Evolutionary conservation across 2,329 filamentous ascomycete genomes (phyloP), one percentile per base, ranked within the genome.

Genomic region (Aspergillus sp.): DNA sequence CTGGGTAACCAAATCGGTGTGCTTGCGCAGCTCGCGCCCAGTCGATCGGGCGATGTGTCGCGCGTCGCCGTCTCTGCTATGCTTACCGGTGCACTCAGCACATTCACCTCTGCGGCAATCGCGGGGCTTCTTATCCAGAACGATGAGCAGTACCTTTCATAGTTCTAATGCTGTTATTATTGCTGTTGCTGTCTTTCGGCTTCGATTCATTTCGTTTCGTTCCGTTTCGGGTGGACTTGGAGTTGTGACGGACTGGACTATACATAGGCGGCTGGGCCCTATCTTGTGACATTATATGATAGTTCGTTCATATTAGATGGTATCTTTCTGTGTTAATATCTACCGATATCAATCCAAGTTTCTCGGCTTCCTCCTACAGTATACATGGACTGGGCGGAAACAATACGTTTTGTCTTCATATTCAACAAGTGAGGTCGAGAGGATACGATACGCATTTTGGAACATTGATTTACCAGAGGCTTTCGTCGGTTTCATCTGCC

Each of bases 1-100:
- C 83, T 96, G 48, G 91, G 91, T 71, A 93, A 91, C 55, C 91
- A 96, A 76, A 95, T 96, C 60, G 91, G 91, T 79, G 90, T 96
- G 57, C 82, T 96, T 52, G 85, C 88, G 4, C 91, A 96, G 76
- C 85, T 96, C 59, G 88, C 90, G 0, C 91, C 91, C 0, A 80
- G 81, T 4, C 85, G 91, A 44, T 83, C 85, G 38, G 89, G 88
- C 57, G 89, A 95, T 65, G 88, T 96, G 11, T 87, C 89, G 4
- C 81, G 81, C 47, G 82, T 96, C 26, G 91, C 91, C 3, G 56
- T 96, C 18, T 92, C 88, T 32, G 90, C 91, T 5, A 81, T 96
- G 62, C 72, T 92, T 52, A 88, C 89, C 0, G 91, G 92, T 68
- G 85, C 95, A 34, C 78, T 96, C 58, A 85, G 89, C 26, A 96